Evolutionary conservation across 208 protist species (phyloP).

Genomic region (Leptomonas seymouri): DNA sequence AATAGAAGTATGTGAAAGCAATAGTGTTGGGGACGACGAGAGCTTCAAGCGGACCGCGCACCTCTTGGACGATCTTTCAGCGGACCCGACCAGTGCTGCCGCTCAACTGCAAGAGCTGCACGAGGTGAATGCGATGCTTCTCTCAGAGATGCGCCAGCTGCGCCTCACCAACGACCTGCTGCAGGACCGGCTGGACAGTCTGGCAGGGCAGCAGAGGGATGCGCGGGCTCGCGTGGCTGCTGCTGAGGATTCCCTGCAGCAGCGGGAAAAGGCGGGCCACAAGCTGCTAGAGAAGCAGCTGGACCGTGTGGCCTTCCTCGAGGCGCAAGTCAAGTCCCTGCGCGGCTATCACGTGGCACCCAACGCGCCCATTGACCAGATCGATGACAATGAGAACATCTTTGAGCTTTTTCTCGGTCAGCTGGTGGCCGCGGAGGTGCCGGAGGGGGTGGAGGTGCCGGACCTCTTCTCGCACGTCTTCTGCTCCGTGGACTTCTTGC

Average conservation of each 20-base stretch:
- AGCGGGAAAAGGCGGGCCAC: slow-evolving; percentile 59
- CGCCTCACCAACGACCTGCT: slow-evolving; percentile 78
- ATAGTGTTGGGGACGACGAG: slow-evolving; percentile 16
- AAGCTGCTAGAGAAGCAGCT: slow-evolving; percentile 68
- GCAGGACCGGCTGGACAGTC: slow-evolving; percentile 45
- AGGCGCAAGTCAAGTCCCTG: slow-evolving; percentile 84
- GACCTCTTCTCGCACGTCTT: slow-evolving; percentile 68
- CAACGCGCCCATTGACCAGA: slow-evolving; percentile 43
- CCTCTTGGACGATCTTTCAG: slow-evolving; percentile 28
- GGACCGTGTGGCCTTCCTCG: slow-evolving; percentile 86
- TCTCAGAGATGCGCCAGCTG: slow-evolving; percentile 76
- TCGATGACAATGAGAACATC: slow-evolving; percentile 70
- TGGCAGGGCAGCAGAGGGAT: slow-evolving; percentile 35
- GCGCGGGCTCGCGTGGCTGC: slow-evolving; percentile 41
- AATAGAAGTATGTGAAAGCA: neutral
- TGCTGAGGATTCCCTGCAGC: slow-evolving; percentile 41
- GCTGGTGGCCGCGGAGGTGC: slow-evolving; percentile 71
- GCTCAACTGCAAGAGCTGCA: slow-evolving; percentile 78
- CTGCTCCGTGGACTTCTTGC: slow-evolving; percentile 86
- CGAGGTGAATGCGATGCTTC: slow-evolving; percentile 75
- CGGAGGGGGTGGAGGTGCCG: slow-evolving; percentile 44
- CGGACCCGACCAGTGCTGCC: slow-evolving; percentile 37
- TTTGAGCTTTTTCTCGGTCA: slow-evolving; percentile 93
- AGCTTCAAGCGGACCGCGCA: slow-evolving; percentile 24
- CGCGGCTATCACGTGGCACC: slow-evolving; percentile 75